Evolutionary conservation across 176 grass and related monocot genomes (phyloP).

Genomic region (Tuctoria greenei): DNA sequence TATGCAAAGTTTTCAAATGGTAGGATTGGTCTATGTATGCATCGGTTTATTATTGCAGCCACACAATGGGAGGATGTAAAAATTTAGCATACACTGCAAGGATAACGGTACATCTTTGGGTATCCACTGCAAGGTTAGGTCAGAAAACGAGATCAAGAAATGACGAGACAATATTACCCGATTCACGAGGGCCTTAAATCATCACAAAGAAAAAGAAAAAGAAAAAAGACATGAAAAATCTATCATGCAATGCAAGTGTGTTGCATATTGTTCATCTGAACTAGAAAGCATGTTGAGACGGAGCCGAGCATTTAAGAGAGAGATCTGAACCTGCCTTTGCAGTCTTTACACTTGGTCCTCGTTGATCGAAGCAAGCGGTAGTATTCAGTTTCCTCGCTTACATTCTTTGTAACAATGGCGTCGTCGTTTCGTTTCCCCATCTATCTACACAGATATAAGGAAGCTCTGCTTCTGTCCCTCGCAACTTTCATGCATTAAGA

Average conservation of each 20-base stretch:
- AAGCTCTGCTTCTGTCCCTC: not conserved
- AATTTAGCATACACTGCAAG: not conserved
- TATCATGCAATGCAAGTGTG: not conserved
- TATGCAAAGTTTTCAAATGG: too few species aligned
- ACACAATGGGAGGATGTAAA: too few species aligned
- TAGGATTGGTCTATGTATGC: too few species aligned
- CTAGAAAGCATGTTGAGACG: not conserved
- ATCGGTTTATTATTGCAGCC: too few species aligned
- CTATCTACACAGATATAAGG: not conserved
- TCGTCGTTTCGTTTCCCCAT: too few species aligned
- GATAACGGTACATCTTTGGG: not conserved
- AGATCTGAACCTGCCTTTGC: not conserved
- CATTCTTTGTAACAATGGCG: not conserved
- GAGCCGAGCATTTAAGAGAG: not conserved
- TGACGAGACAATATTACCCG: too few species aligned
- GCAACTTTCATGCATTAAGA: not conserved
- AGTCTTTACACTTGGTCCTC: not conserved
- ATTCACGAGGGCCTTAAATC: not conserved
- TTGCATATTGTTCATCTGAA: not conserved
- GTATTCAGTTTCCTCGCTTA: too few species aligned
- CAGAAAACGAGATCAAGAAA: not conserved
- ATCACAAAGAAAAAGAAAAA: too few species aligned
- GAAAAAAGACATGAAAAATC: not conserved
- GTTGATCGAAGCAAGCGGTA: not conserved
- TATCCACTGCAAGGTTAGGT: not conserved